Evolutionary conservation across 768 basidiomycete species (phyloP).

Genomic region (Rubroboletus pulcherrimus): DNA sequence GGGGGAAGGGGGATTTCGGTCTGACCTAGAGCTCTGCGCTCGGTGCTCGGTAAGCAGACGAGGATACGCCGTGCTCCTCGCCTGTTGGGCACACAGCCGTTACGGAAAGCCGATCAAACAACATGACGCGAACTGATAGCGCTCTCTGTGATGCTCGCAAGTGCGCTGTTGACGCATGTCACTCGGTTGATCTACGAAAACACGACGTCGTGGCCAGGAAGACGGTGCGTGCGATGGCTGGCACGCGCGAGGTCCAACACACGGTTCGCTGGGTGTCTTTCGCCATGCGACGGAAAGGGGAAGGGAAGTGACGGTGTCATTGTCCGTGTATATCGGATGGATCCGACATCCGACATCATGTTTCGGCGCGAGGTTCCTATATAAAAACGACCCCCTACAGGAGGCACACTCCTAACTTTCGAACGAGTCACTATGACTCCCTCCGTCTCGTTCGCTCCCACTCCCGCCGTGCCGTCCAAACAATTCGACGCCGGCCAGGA

Average conservation of each 20-base stretch:
- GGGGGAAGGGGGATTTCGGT: too few species aligned
- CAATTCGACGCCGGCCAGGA: slow-evolving; percentile 10
- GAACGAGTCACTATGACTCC: neutral
- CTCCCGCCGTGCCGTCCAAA: slow-evolving; percentile 11
- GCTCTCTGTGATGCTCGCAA: neutral
- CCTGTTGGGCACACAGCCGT: neutral
- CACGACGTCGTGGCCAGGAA: neutral
- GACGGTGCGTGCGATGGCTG: neutral
- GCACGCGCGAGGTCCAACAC: neutral
- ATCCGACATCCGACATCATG: neutral
- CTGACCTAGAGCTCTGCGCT: neutral
- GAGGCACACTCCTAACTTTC: neutral
- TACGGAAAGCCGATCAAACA: neutral
- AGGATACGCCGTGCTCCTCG: neutral
- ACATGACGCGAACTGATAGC: neutral
- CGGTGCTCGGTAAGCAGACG: neutral
- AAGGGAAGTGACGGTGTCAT: too few species aligned
- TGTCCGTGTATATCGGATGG: too few species aligned
- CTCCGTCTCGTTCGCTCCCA: slow-evolving; percentile 24
- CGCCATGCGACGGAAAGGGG: too few species aligned
- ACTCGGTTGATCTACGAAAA: neutral
- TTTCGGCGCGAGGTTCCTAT: neutral
- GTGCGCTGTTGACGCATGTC: neutral
- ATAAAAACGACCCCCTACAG: neutral
- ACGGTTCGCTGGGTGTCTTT: too few species aligned